Evolutionary conservation across 768 basidiomycete species (phyloP), one percentile per base, ranked within the genome.

Genomic region (Rhizopogon sp.): DNA sequence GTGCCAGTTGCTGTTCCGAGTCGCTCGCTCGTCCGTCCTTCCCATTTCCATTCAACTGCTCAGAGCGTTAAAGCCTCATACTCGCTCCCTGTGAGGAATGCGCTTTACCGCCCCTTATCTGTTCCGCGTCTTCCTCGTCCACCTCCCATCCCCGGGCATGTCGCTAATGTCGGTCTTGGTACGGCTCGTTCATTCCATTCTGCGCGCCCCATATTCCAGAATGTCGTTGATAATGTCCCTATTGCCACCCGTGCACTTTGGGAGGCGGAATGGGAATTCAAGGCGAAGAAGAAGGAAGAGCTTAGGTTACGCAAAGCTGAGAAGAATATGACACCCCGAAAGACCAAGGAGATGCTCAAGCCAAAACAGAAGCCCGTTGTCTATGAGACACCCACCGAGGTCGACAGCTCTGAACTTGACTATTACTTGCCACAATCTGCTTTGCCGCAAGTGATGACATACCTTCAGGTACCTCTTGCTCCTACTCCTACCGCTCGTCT

Each of bases 141-240:
- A 1, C 76, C 78, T 20, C 42, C 39, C 2, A 75, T 80, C 14
- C 81, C 82, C 7, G 69, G 80, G 17, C 70, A 71, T 46, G 69
- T 87, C 29, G 68, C 79, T 0, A 85, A 90, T 57, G 79, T 93
- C 20, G 92, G 92, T 5, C 75, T 94, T 3, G 88, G 88, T 39
- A 79, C 81, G 0, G 88, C 85, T 0, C 76, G 91, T 39, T 88
- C 83, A 62, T 94, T 93, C 67, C 83, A 84, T 22, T 80, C 84
- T 3, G 79, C 77, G 10, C 82, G 86, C 2, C 87, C 88, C 3
- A 77, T 92, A 43, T 92, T 93, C 74, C 84, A 90, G 66, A 84
- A 88, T 65, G 68, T 94, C 41, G 82, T 83, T 2, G 81, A 91
- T 65, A 91, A 91, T 62, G 83, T 90, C 0, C 91, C 92, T 6